These are phyloP conservation scores for Tetrahymena thermophila DNA, from an alignment of 73 alveolate species.

Conservation along the genomic window DNA sequence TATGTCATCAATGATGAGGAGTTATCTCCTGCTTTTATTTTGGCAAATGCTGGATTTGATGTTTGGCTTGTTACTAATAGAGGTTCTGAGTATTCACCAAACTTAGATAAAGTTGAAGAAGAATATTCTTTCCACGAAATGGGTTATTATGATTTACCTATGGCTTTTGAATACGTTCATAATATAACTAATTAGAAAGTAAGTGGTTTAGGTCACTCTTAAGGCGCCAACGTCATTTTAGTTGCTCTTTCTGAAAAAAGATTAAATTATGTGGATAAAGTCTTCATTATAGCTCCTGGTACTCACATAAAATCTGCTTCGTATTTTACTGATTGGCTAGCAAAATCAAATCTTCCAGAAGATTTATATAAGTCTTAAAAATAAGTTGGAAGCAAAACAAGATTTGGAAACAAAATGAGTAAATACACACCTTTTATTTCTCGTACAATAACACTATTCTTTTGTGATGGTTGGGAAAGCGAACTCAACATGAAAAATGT, in stretches of 20 bases:
- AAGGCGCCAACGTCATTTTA: neutral
- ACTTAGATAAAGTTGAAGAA: neutral
- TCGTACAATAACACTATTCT: neutral
- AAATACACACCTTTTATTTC: neutral
- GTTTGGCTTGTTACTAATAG: neutral
- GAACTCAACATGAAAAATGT: neutral
- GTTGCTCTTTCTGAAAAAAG: neutral
- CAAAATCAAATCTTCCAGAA: neutral
- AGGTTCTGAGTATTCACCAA: neutral
- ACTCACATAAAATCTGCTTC: neutral
- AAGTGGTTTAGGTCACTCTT: neutral
- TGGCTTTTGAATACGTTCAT: neutral
- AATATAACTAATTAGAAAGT: neutral
- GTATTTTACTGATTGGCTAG: neutral
- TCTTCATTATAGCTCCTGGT: neutral
- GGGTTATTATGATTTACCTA: neutral
- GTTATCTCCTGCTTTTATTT: neutral
- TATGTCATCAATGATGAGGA: neutral
- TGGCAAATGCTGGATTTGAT: neutral
- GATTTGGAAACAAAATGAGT: neutral
- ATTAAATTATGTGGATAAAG: neutral
- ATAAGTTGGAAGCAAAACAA: neutral
- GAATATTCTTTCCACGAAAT: neutral
- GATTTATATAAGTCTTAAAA: neutral
- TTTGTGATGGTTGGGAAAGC: neutral